Evolutionary conservation across 1,139 yeast species (phyloP).

Genomic region (Nakaseomyces uthaithaninus): DNA sequence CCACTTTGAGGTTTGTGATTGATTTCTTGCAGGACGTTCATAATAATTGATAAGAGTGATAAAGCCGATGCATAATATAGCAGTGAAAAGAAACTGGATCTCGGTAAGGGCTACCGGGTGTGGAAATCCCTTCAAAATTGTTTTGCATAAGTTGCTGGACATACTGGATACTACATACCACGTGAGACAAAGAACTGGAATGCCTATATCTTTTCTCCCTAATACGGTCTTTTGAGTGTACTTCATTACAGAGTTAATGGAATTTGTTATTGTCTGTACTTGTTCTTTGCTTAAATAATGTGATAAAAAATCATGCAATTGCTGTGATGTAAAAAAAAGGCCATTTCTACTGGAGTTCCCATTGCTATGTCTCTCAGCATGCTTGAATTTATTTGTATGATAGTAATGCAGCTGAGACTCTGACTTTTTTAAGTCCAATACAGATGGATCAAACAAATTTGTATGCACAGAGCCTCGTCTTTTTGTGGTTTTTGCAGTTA

Average conservation of each 20-base stretch:
- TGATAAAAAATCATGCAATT: background rate
- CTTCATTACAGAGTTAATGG: background rate
- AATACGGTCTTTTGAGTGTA: background rate
- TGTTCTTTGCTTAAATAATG: constrained; percentile 1
- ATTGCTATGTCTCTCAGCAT: background rate
- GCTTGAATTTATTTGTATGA: background rate
- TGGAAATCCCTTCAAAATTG: constrained; percentile 57
- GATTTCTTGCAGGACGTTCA: constrained; percentile 16
- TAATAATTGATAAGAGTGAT: constrained; percentile 22
- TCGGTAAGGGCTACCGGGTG: constrained; percentile 83
- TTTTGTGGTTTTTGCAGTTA: constrained; percentile 16
- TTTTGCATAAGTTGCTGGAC: constrained; percentile 72
- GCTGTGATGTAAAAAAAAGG: constrained; percentile 1
- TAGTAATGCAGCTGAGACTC: background rate
- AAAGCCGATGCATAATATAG: constrained; percentile 40
- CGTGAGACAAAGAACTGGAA: constrained; percentile 42
- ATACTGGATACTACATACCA: constrained; percentile 84
- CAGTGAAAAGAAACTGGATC: constrained; percentile 70
- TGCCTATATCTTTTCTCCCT: background rate
- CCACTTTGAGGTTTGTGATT: constrained; percentile 12
- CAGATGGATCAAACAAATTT: constrained; percentile 22
- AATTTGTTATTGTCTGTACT: background rate
- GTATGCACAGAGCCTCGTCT: constrained; percentile 23
- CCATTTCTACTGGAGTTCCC: background rate
- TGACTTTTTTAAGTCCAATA: constrained; percentile 7